Conservation (phyloP, 1,139 yeast genomes). For the Wickerhamomyces sp. region DNA sequence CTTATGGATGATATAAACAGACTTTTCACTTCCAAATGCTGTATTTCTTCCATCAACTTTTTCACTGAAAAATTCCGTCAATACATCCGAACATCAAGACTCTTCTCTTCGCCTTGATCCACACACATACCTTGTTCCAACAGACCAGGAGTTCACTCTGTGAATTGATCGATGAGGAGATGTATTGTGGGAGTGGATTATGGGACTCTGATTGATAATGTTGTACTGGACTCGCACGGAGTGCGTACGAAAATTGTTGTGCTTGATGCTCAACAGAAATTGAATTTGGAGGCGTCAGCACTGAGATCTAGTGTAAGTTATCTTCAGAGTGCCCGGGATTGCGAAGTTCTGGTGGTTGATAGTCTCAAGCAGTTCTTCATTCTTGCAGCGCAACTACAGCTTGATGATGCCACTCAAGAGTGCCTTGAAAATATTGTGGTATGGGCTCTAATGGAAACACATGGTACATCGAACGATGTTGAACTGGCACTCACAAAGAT, state of each 20-base stretch:
- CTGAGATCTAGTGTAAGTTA: constrained; percentile 8
- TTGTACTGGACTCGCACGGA: background rate
- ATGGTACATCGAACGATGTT: background rate
- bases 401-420: constrained; percentile 13
- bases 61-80: constrained; percentile 4
- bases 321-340: constrained; percentile 13
- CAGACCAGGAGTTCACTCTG: no score
- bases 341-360: constrained; percentile 25
- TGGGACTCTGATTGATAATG: constrained; percentile 4
- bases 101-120: constrained; percentile 7
- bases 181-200: constrained; percentile 1
- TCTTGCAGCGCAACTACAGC: constrained; percentile 27
- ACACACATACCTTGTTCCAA: no score
- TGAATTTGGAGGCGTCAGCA: background rate
- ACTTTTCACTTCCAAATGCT: background rate
- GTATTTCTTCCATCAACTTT: background rate
- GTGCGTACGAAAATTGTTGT: background rate
- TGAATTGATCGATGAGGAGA: no score
- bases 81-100: constrained; percentile 1
- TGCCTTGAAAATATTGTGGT: constrained; percentile 1
- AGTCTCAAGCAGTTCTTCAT: constrained; percentile 26
- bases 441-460: constrained; percentile 1
- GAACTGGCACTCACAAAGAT: constrained; percentile 7
- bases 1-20: background rate
- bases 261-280: constrained; percentile 1